Conservation (phyloP, 495 filamentous ascomycete species). For the Mycothermus thermophilus region DNA sequence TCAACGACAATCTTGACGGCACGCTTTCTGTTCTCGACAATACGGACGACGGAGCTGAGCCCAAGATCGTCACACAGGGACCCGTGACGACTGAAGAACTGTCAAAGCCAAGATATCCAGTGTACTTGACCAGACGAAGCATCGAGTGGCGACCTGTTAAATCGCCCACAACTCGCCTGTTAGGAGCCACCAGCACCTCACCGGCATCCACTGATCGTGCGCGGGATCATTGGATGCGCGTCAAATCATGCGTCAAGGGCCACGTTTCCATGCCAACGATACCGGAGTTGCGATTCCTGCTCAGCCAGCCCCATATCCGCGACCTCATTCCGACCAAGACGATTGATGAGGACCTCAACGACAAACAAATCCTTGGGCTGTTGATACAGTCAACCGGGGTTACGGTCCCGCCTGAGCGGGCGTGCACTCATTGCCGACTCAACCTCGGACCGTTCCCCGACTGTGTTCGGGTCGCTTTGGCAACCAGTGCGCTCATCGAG, state of each 20-base stretch:
- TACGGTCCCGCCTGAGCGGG: neutral
- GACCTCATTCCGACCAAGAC: neutral
- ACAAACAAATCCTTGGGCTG: constrained; percentile 1
- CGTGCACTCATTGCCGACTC: constrained; percentile 8
- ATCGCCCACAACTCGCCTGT: no score
- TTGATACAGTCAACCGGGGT: constrained; percentile 5
- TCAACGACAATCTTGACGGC: constrained; percentile 15
- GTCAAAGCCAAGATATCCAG: neutral
- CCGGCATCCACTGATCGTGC: neutral
- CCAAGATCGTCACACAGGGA: constrained; percentile 1
- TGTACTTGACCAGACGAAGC: no score
- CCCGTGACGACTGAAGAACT: neutral
- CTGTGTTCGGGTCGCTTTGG: neutral
- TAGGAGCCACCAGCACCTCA: no score
- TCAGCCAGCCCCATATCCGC: neutral
- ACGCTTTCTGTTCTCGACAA: constrained; percentile 6
- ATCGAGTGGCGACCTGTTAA: no score
- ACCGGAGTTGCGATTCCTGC: neutral
- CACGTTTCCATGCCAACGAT: neutral
- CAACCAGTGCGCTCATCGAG: neutral
- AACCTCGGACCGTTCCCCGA: neutral
- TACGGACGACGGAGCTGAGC: neutral
- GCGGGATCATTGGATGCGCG: neutral
- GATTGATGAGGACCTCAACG: neutral
- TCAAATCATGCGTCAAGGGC: neutral